phyloP scores from a whole-genome alignment of 2,329 filamentous ascomycete species.

The Sarocladium brachiariae region DNA sequence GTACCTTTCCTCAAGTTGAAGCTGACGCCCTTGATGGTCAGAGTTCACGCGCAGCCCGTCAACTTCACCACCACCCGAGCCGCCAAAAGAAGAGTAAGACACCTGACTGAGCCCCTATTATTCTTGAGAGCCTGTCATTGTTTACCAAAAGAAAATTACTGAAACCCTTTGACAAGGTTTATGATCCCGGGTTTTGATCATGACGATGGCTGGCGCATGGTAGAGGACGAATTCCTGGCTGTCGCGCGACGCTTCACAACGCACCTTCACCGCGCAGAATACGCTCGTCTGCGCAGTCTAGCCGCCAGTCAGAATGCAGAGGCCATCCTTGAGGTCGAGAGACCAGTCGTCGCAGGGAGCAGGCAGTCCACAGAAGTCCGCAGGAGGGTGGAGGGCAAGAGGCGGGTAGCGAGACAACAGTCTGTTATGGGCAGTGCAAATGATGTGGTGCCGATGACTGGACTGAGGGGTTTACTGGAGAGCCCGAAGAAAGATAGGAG shows the following conservation, averaged over 20 bases:
- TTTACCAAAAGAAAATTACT: too few species aligned
- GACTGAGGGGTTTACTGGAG: conserved; percentile 37
- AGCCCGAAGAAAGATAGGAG: conserved; percentile 26
- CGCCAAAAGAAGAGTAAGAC: conserved; percentile 37
- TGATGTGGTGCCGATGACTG: conserved; percentile 15
- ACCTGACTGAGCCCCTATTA: too few species aligned
- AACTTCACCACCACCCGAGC: conserved; percentile 44
- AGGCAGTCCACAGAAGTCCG: conserved; percentile 21
- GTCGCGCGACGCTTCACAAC: conserved; percentile 64
- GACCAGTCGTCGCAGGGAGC: conserved; percentile 37
- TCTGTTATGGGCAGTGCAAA: conserved; percentile 12
- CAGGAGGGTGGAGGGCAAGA: conserved; percentile 16
- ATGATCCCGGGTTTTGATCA: conserved; percentile 58
- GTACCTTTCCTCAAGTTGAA: too few species aligned
- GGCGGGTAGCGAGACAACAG: conserved; percentile 20
- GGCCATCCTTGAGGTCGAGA: conserved; percentile 42
- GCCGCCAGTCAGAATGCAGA: conserved; percentile 49
- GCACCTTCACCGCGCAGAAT: conserved; percentile 73
- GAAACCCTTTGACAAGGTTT: conserved; percentile 30
- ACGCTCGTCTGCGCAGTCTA: conserved; percentile 56
- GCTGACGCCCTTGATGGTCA: conserved; percentile 10
- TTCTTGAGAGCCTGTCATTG: too few species aligned
- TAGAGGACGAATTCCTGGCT: conserved; percentile 70
- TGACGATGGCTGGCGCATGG: conserved; percentile 76
- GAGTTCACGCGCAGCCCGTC: conserved; percentile 32